phyloP scores from a whole-genome alignment of 1,139 yeast genomes.

The Zygoascus sp. region DNA sequence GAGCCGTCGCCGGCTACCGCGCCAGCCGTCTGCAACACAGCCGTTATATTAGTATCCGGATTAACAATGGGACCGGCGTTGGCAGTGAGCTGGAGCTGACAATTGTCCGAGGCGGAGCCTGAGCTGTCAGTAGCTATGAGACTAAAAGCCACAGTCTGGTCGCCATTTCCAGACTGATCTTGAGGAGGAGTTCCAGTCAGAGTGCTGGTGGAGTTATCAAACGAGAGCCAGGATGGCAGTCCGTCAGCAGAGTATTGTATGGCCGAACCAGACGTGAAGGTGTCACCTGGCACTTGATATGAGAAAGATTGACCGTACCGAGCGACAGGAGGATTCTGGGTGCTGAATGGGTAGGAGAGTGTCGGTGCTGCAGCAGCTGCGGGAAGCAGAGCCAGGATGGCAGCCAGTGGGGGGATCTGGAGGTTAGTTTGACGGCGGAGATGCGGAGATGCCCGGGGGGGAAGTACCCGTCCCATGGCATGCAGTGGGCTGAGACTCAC shows the following conservation, averaged over 20 bases:
- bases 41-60: conserved; percentile 17
- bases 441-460: too few species aligned
- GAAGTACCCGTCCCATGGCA: too few species aligned
- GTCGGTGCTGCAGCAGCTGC: conserved; percentile 39
- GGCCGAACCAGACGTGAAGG: conserved; percentile 49
- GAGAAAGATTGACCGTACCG: conserved; percentile 56
- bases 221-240: conserved; percentile 73
- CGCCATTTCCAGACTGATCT: conserved; percentile 43
- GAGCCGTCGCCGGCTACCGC: conserved; percentile 59
- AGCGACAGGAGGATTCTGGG: conserved; percentile 86
- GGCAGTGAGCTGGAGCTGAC: conserved; percentile 55
- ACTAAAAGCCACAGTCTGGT: conserved; percentile 41
- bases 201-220: conserved; percentile 57
- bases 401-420: conserved; percentile 1
- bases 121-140: conserved; percentile 62
- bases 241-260: conserved; percentile 53
- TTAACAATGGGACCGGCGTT: conserved; percentile 26
- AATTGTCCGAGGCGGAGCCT: conserved; percentile 40
- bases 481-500: too few species aligned
- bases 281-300: conserved; percentile 68
- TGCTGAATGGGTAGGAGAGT: conserved; percentile 72
- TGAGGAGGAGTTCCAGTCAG: conserved; percentile 66
- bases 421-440: not conserved
- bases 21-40: conserved; percentile 28
- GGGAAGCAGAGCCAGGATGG: not conserved